These are phyloP conservation scores for Hypoxylon sp. DNA, from an alignment of 2,329 filamentous ascomycete species.

Conservation along the genomic window DNA sequence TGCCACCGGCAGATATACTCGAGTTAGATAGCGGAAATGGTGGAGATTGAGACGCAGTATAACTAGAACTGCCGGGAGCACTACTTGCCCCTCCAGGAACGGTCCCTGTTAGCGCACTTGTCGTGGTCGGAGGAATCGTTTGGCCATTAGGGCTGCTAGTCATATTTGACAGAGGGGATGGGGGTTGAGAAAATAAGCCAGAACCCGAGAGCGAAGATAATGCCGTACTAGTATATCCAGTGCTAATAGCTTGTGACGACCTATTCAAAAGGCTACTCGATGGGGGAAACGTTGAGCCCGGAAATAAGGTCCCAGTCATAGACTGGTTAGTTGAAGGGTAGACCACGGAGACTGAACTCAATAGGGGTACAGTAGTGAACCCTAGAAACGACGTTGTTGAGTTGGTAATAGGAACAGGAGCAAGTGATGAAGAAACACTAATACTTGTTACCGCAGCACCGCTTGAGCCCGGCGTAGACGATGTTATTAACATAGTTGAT, in stretches of 20 bases:
- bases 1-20: slow-evolving; percentile 28
- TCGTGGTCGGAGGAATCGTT: slow-evolving; percentile 26
- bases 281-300: not conserved
- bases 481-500: slow-evolving; percentile 7
- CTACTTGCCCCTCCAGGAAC: slow-evolving; percentile 11
- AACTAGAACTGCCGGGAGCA: slow-evolving; percentile 19
- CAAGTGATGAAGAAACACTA: slow-evolving; percentile 18
- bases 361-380: slow-evolving; percentile 9
- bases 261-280: slow-evolving; percentile 8
- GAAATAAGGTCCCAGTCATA: slow-evolving; percentile 1
- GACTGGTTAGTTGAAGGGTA: slow-evolving; percentile 17
- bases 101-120: slow-evolving; percentile 17
- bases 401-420: slow-evolving; percentile 42
- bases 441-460: slow-evolving; percentile 8
- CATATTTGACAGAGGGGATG: slow-evolving; percentile 36
- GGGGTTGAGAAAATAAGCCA: slow-evolving; percentile 19
- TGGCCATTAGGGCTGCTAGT: slow-evolving; percentile 32
- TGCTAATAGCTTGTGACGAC: slow-evolving; percentile 16
- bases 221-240: slow-evolving; percentile 9
- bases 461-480: not conserved
- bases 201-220: slow-evolving; percentile 6
- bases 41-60: slow-evolving; percentile 25
- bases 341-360: slow-evolving; percentile 11
- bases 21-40: slow-evolving; percentile 45
- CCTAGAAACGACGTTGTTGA: slow-evolving; percentile 21